Evolutionary conservation across 163 green algal species (phyloP).

Genomic region (Volvox carteri): DNA sequence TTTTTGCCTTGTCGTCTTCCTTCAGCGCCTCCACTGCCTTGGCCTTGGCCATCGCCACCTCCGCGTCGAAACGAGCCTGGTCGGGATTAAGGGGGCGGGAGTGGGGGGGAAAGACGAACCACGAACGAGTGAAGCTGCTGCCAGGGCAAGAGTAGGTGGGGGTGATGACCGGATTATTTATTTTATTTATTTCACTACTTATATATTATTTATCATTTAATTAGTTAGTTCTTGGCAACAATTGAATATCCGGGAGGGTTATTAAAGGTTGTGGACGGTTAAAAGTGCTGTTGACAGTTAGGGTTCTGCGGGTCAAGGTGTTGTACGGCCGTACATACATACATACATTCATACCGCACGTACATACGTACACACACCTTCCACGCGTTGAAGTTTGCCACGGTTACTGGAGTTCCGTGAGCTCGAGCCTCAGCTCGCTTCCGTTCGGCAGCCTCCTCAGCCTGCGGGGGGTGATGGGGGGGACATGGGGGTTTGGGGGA

Average conservation of each 20-base stretch:
- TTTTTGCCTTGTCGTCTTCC: slow-evolving; percentile 59
- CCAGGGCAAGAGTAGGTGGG: too few species aligned
- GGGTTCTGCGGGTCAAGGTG: too few species aligned
- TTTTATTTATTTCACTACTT: too few species aligned
- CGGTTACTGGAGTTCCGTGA: slow-evolving; percentile 87
- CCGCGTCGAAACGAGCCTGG: slow-evolving; percentile 65
- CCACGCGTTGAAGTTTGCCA: slow-evolving; percentile 87
- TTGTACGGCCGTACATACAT: background rate
- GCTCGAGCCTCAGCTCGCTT: slow-evolving; percentile 78
- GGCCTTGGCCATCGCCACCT: slow-evolving; percentile 56
- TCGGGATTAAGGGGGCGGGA: background rate
- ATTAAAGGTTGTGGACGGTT: too few species aligned
- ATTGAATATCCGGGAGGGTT: too few species aligned
- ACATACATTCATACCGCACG: background rate
- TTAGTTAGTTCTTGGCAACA: too few species aligned
- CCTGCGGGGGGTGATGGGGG: background rate
- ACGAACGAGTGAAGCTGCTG: too few species aligned
- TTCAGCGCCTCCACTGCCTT: slow-evolving; percentile 45
- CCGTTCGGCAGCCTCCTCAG: slow-evolving; percentile 82
- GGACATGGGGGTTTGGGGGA: background rate
- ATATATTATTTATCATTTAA: too few species aligned
- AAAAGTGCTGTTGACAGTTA: too few species aligned
- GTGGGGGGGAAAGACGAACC: too few species aligned
- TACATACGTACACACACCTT: slow-evolving; percentile 49
- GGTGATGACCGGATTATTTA: background rate